A percentile compares a stretch with the other conserved stretches of the same genome.
Conservation (phyloP, 106 monocot species). For the Dendrobium officinale region DNA sequence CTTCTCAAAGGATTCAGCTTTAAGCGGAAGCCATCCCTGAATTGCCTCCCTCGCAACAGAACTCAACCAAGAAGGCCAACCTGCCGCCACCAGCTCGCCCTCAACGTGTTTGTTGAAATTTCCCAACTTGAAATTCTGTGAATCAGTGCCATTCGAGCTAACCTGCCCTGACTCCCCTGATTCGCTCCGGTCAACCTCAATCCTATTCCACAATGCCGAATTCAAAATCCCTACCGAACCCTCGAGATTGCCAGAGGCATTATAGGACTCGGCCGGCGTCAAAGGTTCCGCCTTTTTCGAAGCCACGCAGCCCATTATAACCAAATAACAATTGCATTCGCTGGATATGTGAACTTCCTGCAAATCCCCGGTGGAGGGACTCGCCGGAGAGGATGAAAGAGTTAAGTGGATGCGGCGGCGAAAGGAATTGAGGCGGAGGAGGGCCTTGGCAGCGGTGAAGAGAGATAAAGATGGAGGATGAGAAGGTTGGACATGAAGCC, state of each 20-base stretch:
- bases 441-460: not conserved
- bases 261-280: slow-evolving; percentile 41
- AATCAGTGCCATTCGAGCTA: slow-evolving; percentile 19
- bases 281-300: slow-evolving; percentile 46
- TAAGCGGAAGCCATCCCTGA: slow-evolving; percentile 84
- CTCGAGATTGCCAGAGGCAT: slow-evolving; percentile 13
- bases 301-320: slow-evolving; percentile 64
- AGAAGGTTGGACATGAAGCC: not conserved
- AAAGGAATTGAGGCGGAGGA: not conserved
- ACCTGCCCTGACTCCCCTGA: slow-evolving; percentile 32
- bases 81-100: slow-evolving; percentile 74
- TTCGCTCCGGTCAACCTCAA: slow-evolving; percentile 15
- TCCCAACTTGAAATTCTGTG: slow-evolving; percentile 37
- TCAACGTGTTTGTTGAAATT: slow-evolving; percentile 52
- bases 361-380: not conserved
- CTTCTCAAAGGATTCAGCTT: slow-evolving; percentile 73
- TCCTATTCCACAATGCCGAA: slow-evolving; percentile 18
- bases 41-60: slow-evolving; percentile 73
- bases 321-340: slow-evolving; percentile 4
- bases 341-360: not conserved
- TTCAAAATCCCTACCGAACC: slow-evolving; percentile 13
- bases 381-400: not conserved
- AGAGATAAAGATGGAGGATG: not conserved
- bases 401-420: not conserved
- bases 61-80: slow-evolving; percentile 84